These are phyloP conservation scores for Cryphonectria japonica DNA, from an alignment of 2,329 filamentous ascomycete genomes.

Conservation along the genomic window DNA sequence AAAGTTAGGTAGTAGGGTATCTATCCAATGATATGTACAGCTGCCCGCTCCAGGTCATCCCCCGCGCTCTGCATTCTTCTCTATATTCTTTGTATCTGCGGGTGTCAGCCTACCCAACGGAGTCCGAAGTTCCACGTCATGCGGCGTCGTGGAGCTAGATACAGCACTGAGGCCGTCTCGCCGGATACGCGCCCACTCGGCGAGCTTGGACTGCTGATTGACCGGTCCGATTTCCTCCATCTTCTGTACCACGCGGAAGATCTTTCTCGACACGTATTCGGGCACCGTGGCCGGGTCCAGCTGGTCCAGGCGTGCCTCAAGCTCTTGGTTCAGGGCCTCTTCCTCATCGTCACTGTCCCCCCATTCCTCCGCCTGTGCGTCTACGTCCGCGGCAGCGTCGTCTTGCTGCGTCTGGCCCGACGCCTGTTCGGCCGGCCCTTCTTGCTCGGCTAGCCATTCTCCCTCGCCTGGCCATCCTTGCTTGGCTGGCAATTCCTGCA, in stretches of 20 bases:
- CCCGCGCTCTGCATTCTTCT: not conserved
- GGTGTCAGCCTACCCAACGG: not conserved
- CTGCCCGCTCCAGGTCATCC: not conserved
- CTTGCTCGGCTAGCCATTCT: not conserved
- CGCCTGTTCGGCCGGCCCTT: not conserved
- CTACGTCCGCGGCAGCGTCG: not conserved
- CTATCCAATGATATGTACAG: slow-evolving; percentile 2
- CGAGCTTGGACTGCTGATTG: slow-evolving; percentile 1
- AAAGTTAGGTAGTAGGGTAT: slow-evolving; percentile 16
- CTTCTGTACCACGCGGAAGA: not conserved
- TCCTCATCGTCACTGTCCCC: not conserved
- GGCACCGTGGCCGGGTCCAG: not conserved
- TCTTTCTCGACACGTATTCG: not conserved
- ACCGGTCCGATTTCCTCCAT: not conserved
- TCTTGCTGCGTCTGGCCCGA: not conserved
- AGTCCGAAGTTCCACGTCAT: not conserved
- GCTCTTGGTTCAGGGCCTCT: not conserved
- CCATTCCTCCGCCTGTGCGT: not conserved
- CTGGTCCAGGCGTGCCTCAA: not conserved
- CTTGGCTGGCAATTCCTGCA: not conserved
- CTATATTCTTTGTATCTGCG: not conserved
- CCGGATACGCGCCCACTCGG: slow-evolving; percentile 17
- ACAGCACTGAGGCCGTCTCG: slow-evolving; percentile 5
- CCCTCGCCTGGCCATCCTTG: not conserved
- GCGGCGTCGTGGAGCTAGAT: too few species aligned